Evolutionary conservation across 2,329 filamentous ascomycete genomes (phyloP).

Genomic region (Beauveria rudraprayagi): DNA sequence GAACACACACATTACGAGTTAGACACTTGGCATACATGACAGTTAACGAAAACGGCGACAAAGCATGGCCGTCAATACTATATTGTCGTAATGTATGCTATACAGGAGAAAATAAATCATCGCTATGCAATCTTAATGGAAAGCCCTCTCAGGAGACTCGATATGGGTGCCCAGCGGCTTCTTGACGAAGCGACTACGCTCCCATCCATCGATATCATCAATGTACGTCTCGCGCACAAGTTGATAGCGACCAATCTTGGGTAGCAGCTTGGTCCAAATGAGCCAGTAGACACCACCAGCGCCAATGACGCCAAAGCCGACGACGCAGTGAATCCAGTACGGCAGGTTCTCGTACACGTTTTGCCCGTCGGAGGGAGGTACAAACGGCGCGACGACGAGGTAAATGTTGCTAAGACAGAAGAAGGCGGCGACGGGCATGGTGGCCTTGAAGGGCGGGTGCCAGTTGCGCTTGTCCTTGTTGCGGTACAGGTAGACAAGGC

Average conservation of each 20-base stretch:
- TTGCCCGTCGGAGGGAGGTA: slow-evolving; percentile 42
- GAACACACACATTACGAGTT: not conserved
- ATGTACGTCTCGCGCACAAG: slow-evolving; percentile 47
- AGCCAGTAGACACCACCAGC: slow-evolving; percentile 49
- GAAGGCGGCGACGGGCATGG: slow-evolving; percentile 46
- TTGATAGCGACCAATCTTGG: slow-evolving; percentile 45
- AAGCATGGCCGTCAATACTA: not conserved
- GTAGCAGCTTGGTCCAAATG: slow-evolving; percentile 45
- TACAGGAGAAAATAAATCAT: not conserved
- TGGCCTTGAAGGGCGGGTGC: slow-evolving; percentile 47
- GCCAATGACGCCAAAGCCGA: slow-evolving; percentile 45
- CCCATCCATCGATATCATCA: slow-evolving; percentile 55
- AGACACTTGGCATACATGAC: not conserved
- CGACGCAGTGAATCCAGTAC: slow-evolving; percentile 51
- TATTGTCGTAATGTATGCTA: not conserved
- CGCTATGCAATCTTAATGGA: not conserved
- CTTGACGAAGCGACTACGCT: slow-evolving; percentile 44
- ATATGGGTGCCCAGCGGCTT: slow-evolving; percentile 23
- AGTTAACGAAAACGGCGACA: not conserved
- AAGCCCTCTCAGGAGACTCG: not conserved
- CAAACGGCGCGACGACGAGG: slow-evolving; percentile 51
- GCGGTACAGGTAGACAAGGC: slow-evolving; percentile 45
- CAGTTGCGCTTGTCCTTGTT: slow-evolving; percentile 40
- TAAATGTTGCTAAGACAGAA: slow-evolving; percentile 55
- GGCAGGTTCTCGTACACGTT: slow-evolving; percentile 46